Evolutionary conservation across 306 rosid species (phyloP).

Genomic region (Vigna hirtella): DNA sequence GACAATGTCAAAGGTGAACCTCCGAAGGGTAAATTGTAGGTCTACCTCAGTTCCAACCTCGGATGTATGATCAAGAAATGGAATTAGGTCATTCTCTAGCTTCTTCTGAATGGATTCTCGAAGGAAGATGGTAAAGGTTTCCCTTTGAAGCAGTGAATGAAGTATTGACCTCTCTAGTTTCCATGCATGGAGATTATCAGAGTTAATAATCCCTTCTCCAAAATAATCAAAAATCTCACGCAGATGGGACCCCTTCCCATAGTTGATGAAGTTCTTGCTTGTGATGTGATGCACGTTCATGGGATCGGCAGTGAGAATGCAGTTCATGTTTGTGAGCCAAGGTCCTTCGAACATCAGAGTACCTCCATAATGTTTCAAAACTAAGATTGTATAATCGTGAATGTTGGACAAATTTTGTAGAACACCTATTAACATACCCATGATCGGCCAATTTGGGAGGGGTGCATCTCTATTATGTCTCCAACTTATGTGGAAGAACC

Average conservation of each 20-base stretch:
- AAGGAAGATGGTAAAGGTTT: background rate
- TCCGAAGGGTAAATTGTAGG: slow-evolving; percentile 42
- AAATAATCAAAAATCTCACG: slow-evolving; percentile 39
- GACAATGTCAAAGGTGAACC: slow-evolving; percentile 32
- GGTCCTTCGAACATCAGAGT: slow-evolving; percentile 49
- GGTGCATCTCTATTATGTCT: background rate
- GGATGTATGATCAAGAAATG: slow-evolving; percentile 41
- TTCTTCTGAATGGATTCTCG: slow-evolving; percentile 19
- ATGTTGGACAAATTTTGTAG: slow-evolving; percentile 10
- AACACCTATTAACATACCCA: slow-evolving; percentile 42
- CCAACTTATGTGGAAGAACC: background rate
- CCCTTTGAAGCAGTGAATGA: slow-evolving; percentile 1
- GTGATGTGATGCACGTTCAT: slow-evolving; percentile 46
- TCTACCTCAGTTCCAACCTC: slow-evolving; percentile 26
- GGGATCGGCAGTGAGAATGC: slow-evolving; percentile 46
- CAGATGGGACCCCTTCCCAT: slow-evolving; percentile 25
- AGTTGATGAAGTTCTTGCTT: slow-evolving; percentile 39
- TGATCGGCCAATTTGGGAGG: slow-evolving; percentile 29
- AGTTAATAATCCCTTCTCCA: slow-evolving; percentile 33
- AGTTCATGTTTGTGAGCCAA: slow-evolving; percentile 38
- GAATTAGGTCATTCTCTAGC: slow-evolving; percentile 43
- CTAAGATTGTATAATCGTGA: slow-evolving; percentile 24
- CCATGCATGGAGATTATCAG: slow-evolving; percentile 35
- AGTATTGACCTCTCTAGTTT: slow-evolving; percentile 8
- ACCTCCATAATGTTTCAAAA: slow-evolving; percentile 24